Conservation (phyloP, 1,139 yeast species). For the Kodamaea sp. region DNA sequence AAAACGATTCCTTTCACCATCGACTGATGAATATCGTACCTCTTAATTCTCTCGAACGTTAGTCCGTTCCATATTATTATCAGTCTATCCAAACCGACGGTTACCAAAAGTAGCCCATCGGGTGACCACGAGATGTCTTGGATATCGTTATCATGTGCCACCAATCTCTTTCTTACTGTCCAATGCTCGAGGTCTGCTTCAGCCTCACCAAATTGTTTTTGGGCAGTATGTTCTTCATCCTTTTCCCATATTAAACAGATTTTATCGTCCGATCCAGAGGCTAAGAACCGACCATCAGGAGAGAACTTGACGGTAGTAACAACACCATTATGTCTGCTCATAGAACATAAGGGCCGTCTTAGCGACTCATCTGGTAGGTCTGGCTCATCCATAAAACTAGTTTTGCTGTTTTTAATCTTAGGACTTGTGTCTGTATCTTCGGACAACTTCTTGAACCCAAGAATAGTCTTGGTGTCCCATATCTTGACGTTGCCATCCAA, state of each 20-base stretch:
- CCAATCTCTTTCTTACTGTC: conserved; percentile 88
- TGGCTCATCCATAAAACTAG: conserved; percentile 1
- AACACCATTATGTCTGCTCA: conserved; percentile 89
- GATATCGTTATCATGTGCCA: conserved; percentile 95
- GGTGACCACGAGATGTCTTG: conserved; percentile 99
- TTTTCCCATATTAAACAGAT: conserved; percentile 90
- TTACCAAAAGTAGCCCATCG: conserved; percentile 82
- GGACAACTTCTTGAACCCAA: conserved; percentile 27
- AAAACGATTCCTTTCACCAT: conserved; percentile 96
- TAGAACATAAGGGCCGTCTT: conserved; percentile 67
- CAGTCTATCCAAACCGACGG: conserved; percentile 91
- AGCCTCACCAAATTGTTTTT: conserved; percentile 49
- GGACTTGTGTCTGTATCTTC: conserved; percentile 3
- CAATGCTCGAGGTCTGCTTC: conserved; percentile 81
- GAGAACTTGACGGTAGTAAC: conserved; percentile 91
- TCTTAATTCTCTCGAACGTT: conserved; percentile 85
- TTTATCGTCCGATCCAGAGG: conserved; percentile 94
- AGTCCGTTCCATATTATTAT: conserved; percentile 92
- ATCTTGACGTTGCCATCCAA: conserved; percentile 90
- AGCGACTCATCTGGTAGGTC: conserved; percentile 37
- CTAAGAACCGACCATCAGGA: conserved; percentile 87
- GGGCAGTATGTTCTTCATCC: conserved; percentile 60
- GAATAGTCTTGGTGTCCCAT: conserved; percentile 74
- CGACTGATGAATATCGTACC: conserved; percentile 90
- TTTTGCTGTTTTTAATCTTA: conserved; percentile 11